Evolutionary conservation across 257 asterid species (phyloP).

Genomic region (Pogostemon cablin): DNA sequence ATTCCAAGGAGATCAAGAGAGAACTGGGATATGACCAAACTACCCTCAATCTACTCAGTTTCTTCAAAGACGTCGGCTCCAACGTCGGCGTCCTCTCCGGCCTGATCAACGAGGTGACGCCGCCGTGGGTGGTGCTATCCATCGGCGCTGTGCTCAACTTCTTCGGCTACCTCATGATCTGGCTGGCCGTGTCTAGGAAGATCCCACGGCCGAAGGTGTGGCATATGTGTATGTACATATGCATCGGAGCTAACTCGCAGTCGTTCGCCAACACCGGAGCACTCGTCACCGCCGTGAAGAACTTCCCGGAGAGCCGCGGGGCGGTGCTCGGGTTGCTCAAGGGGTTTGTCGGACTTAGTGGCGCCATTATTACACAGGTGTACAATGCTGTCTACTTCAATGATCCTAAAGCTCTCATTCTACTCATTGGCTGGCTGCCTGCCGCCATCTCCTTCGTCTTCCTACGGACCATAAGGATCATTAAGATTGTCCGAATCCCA

Average conservation of each 20-base stretch:
- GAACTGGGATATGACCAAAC: constrained; percentile 75
- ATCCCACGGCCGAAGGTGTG: constrained; percentile 60
- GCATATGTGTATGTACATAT: constrained; percentile 81
- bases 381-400: constrained; percentile 46
- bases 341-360: constrained; percentile 61
- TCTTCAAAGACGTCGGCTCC: constrained; percentile 75
- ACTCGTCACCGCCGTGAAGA: constrained; percentile 74
- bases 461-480: constrained; percentile 48
- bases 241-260: constrained; percentile 83
- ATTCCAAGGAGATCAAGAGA: constrained; percentile 54
- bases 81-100: constrained; percentile 78
- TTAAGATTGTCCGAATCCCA: constrained; percentile 41
- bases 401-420: constrained; percentile 43
- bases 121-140: constrained; percentile 84
- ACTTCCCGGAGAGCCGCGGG: constrained; percentile 73
- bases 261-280: constrained; percentile 89
- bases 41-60: constrained; percentile 73
- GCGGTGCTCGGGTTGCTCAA: constrained; percentile 55
- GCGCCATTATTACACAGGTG: constrained; percentile 57
- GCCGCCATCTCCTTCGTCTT: constrained; percentile 52
- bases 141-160: constrained; percentile 71
- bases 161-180: constrained; percentile 83
- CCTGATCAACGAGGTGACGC: constrained; percentile 75
- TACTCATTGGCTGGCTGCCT: constrained; percentile 67
- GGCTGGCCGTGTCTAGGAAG: constrained; percentile 69